Evolutionary conservation across 768 basidiomycete genomes (phyloP).

Genomic region (Collybia nuda): DNA sequence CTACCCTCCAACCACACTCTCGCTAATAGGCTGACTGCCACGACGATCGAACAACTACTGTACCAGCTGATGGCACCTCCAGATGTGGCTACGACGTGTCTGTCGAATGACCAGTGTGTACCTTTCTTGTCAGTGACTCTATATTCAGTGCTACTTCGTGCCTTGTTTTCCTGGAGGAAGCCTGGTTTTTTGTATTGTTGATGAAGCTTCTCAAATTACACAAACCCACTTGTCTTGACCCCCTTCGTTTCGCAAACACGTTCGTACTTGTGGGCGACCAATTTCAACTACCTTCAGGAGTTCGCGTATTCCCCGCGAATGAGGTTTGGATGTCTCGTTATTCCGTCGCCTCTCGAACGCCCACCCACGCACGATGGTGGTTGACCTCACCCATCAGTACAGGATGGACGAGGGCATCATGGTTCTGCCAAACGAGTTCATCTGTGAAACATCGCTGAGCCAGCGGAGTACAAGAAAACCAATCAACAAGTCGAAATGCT

Average conservation of each 20-base stretch:
- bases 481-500: constrained; percentile 96
- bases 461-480: constrained; percentile 35
- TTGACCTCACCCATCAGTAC: constrained; percentile 87
- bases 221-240: constrained; percentile 91
- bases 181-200: constrained; percentile 98
- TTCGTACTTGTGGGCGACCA: constrained; percentile 99
- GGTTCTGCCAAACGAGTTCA: constrained; percentile 81
- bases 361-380: constrained; percentile 84
- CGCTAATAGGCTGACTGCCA: constrained; percentile 49
- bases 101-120: constrained; percentile 90
- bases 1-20: constrained; percentile 63
- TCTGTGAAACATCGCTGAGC: constrained; percentile 51
- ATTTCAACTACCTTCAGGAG: constrained; percentile 84
- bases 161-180: constrained; percentile 77
- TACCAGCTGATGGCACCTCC: constrained; percentile 82
- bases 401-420: constrained; percentile 98
- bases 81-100: constrained; percentile 93
- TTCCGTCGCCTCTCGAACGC: constrained; percentile 88
- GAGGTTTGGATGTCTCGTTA: constrained; percentile 85
- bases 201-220: constrained; percentile 97
- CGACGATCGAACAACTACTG: constrained; percentile 81
- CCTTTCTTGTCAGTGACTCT: not conserved
- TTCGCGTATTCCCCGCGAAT: constrained; percentile 68
- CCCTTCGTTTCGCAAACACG: constrained; percentile 83
- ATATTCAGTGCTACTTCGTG: constrained; percentile 39